Evolutionary conservation across 768 basidiomycete genomes (phyloP).

Genomic region (Ephemerocybe angulata): DNA sequence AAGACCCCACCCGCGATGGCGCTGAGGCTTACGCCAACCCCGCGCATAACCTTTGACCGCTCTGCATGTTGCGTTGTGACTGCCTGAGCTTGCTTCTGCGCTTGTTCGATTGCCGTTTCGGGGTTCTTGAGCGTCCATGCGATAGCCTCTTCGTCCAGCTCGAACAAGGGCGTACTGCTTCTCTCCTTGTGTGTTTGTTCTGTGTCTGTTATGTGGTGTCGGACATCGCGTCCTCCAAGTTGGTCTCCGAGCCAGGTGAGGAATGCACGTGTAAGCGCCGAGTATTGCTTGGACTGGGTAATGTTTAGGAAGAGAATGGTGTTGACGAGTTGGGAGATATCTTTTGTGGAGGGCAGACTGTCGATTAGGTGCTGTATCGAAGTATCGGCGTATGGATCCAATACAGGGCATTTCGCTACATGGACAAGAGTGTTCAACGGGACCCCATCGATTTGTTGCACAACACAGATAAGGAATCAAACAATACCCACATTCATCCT

Average conservation of each 20-base stretch:
- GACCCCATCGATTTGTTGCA: background rate
- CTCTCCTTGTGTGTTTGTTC: background rate
- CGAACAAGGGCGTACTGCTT: slow-evolving; percentile 14
- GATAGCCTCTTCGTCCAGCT: slow-evolving; percentile 42
- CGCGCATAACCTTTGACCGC: slow-evolving; percentile 37
- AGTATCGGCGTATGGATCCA: slow-evolving; percentile 44
- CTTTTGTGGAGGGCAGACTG: slow-evolving; percentile 32
- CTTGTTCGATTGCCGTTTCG: slow-evolving; percentile 40
- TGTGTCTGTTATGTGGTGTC: background rate
- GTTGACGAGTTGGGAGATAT: slow-evolving; percentile 43
- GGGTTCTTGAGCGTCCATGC: slow-evolving; percentile 49
- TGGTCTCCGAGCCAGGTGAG: slow-evolving; percentile 27
- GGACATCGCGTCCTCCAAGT: background rate
- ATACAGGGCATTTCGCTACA: slow-evolving; percentile 37
- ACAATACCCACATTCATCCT: slow-evolving; percentile 11
- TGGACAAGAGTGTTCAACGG: background rate
- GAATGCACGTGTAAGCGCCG: slow-evolving; percentile 48
- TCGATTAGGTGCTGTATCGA: slow-evolving; percentile 37
- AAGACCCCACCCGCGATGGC: slow-evolving; percentile 54
- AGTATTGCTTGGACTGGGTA: slow-evolving; percentile 45
- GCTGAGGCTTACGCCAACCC: slow-evolving; percentile 47
- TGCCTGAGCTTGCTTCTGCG: slow-evolving; percentile 25
- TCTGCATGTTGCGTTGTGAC: slow-evolving; percentile 41
- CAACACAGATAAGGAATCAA: background rate
- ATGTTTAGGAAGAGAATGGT: slow-evolving; percentile 50